A percentile compares a stretch with the other conserved stretches of the same genome.
These are phyloP conservation scores for Podospora pseudocomata DNA, from an alignment of 495 filamentous ascomycete genomes.

Conservation along the genomic window DNA sequence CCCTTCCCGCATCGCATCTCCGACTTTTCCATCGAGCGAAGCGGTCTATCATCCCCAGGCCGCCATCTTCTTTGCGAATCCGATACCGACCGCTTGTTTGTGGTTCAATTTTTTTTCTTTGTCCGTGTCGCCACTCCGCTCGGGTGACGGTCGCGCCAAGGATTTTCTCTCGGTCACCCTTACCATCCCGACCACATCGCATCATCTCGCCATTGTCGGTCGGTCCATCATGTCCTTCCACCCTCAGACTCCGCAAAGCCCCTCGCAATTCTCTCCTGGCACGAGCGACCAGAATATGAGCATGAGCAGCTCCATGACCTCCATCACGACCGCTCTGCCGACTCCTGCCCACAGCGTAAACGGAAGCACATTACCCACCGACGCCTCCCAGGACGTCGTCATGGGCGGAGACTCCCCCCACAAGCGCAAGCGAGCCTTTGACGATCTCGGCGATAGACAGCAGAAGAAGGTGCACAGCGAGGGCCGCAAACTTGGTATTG, in stretches of 20 bases:
- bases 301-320: slow-evolving; percentile 44
- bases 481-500: slow-evolving; percentile 50
- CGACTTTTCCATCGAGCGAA: slow-evolving; percentile 14
- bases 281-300: slow-evolving; percentile 43
- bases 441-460: slow-evolving; percentile 46
- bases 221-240: slow-evolving; percentile 51
- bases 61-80: slow-evolving; percentile 10
- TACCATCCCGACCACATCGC: slow-evolving; percentile 4
- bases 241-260: slow-evolving; percentile 58
- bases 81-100: slow-evolving; percentile 1
- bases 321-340: slow-evolving; percentile 44
- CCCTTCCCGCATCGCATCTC: slow-evolving; percentile 26
- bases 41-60: neutral
- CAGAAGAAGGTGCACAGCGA: slow-evolving; percentile 56
- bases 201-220: slow-evolving; percentile 19
- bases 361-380: slow-evolving; percentile 45
- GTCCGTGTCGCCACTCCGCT: slow-evolving; percentile 21
- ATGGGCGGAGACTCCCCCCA: slow-evolving; percentile 44
- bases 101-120: slow-evolving; percentile 20
- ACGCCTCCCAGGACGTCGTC: slow-evolving; percentile 39
- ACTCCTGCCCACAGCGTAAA: slow-evolving; percentile 58
- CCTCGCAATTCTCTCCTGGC: slow-evolving; percentile 50
- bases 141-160: slow-evolving; percentile 20
- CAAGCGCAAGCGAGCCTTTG: slow-evolving; percentile 53
- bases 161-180: slow-evolving; percentile 15